phyloP scores from a whole-genome alignment of 2,329 filamentous ascomycete species.

The Domatiomyces globalis region DNA sequence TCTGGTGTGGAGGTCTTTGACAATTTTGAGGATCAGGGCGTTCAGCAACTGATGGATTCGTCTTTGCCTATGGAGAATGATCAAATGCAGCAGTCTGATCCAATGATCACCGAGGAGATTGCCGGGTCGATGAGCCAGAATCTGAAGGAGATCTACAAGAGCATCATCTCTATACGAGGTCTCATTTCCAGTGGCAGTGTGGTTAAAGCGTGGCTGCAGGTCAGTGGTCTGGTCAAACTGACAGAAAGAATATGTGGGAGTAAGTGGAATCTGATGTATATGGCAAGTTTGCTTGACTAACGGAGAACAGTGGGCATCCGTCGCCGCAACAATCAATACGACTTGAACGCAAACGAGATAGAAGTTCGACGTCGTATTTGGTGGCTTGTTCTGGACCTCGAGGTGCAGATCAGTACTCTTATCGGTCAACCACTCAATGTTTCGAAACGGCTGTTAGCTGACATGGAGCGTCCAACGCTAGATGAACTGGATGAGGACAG shows the following conservation, averaged over 20 bases:
- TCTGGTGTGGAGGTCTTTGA: constrained; percentile 6
- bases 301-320: constrained; percentile 7
- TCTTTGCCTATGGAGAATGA: background rate
- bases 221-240: constrained; percentile 7
- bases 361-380: constrained; percentile 9
- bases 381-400: constrained; percentile 11
- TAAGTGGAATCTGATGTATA: background rate
- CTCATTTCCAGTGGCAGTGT: constrained; percentile 7
- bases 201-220: constrained; percentile 9
- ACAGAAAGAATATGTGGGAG: constrained; percentile 9
- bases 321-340: background rate
- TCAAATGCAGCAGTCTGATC: background rate
- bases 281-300: background rate
- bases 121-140: background rate
- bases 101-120: background rate
- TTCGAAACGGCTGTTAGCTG: background rate
- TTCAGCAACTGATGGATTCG: background rate
- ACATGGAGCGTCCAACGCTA: background rate
- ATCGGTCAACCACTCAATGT: constrained; percentile 7
- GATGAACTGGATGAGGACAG: background rate
- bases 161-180: background rate
- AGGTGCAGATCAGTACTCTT: constrained; percentile 9
- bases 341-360: background rate
- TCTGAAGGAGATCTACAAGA: background rate
- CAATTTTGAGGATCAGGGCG: background rate